Conservation (phyloP, 257 asterid genomes). For the Osmanthus fragrans region DNA sequence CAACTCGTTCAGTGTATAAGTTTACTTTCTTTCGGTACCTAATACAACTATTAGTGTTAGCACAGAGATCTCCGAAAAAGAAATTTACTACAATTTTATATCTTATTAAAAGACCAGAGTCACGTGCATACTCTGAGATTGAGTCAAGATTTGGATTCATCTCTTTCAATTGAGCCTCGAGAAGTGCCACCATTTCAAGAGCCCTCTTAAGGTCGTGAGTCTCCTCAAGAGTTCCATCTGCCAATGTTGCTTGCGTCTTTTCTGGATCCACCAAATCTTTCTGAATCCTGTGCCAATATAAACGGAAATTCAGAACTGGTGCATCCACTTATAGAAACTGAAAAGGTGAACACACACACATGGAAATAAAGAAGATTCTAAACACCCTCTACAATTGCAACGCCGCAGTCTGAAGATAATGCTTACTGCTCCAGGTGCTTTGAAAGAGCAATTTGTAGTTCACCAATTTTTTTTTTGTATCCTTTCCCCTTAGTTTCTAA, state of each 20-base stretch:
- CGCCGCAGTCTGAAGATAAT: constrained; percentile 6
- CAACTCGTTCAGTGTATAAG: constrained; percentile 79
- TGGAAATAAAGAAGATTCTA: neutral
- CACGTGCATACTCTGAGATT: constrained; percentile 71
- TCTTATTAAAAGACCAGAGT: constrained; percentile 12
- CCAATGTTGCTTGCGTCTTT: constrained; percentile 65
- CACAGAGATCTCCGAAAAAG: constrained; percentile 1
- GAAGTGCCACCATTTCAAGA: constrained; percentile 83
- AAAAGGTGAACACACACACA: neutral
- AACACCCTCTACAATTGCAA: constrained; percentile 6
- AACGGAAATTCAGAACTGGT: neutral
- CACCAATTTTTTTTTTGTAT: constrained; percentile 75
- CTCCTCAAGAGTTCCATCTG: constrained; percentile 62
- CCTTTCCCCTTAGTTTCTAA: constrained; percentile 73
- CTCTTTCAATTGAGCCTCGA: constrained; percentile 92
- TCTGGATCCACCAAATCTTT: constrained; percentile 85
- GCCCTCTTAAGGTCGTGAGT: constrained; percentile 65
- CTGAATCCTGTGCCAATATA: constrained; percentile 43
- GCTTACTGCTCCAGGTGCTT: constrained; percentile 95
- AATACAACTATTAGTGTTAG: constrained; percentile 27
- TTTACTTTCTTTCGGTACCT: constrained; percentile 81
- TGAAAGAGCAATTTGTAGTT: constrained; percentile 61
- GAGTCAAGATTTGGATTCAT: constrained; percentile 97
- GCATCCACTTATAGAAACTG: neutral
- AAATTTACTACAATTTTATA: neutral